Evolutionary conservation across 1,284 basidiomycete genomes (phyloP).

Genomic region (Peniophora sp.): DNA sequence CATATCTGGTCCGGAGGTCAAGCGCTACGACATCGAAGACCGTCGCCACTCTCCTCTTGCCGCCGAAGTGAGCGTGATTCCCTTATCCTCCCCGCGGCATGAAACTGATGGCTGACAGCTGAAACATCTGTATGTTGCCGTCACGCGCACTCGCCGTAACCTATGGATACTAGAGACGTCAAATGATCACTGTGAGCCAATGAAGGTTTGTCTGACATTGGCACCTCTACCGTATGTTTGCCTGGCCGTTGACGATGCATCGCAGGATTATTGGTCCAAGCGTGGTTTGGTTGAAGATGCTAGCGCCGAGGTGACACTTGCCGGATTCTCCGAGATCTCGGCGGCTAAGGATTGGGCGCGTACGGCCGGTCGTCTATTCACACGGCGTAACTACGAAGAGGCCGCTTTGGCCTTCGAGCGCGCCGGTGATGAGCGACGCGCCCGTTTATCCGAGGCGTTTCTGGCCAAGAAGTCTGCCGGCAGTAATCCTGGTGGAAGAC

Average conservation of each 20-base stretch:
- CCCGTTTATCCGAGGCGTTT: not conserved
- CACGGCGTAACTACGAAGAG: not conserved
- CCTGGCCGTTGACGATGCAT: not conserved
- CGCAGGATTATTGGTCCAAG: not conserved
- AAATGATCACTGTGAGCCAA: not conserved
- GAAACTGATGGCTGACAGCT: not conserved
- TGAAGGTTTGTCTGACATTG: not conserved
- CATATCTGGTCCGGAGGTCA: no score
- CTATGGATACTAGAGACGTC: conserved; percentile 2
- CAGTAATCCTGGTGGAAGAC: not conserved
- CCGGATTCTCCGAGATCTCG: not conserved
- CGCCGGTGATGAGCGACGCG: not conserved
- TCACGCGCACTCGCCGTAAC: conserved; percentile 1
- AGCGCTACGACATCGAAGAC: no score
- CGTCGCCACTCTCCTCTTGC: not conserved
- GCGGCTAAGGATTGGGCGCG: not conserved
- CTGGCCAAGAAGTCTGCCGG: not conserved
- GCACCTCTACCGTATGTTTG: not conserved
- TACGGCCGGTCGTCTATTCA: not conserved
- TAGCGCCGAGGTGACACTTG: not conserved
- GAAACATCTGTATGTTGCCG: conserved; percentile 3
- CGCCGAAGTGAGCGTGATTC: not conserved
- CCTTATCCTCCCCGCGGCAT: not conserved
- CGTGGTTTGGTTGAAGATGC: not conserved
- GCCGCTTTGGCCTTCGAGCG: not conserved